Conservation (phyloP, 192 early-diverging fungal species). For the Entomortierella beljakovae region DNA sequence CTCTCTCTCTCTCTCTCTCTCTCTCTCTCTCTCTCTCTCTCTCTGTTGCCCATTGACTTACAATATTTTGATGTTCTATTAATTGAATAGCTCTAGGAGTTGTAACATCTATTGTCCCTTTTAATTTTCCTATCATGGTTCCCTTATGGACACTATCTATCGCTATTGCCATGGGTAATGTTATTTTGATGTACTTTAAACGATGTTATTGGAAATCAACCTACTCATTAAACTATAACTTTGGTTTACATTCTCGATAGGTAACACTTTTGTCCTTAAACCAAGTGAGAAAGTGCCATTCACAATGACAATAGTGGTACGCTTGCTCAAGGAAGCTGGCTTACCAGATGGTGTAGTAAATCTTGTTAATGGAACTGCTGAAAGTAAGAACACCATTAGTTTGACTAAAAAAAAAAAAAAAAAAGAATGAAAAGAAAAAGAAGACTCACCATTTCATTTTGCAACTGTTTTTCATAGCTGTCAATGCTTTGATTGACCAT, state of each 20-base stretch:
- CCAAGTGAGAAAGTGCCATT: constrained; percentile 88
- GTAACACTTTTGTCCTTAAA: constrained; percentile 82
- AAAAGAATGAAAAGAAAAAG: no score
- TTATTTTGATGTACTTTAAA: not conserved
- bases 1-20: not conserved
- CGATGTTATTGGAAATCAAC: not conserved
- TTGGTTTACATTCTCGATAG: constrained; percentile 2
- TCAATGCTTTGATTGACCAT: constrained; percentile 70
- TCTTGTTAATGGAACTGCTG: constrained; percentile 76
- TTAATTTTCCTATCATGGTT: constrained; percentile 90
- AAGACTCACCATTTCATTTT: no score
- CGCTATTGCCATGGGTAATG: constrained; percentile 67
- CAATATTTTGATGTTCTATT: no score
- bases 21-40: no score
- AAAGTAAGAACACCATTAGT: no score
- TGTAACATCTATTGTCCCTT: constrained; percentile 83
- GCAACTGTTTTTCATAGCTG: no score
- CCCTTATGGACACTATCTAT: constrained; percentile 87
- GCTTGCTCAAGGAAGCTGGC: constrained; percentile 66
- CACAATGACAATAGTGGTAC: constrained; percentile 77
- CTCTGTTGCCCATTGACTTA: no score
- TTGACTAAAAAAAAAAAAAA: no score
- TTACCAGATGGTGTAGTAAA: constrained; percentile 83
- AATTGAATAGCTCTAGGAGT: constrained; percentile 79
- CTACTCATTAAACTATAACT: no score